Percentiles rank a stretch among this genome's conserved stretches.
phyloP scores from a whole-genome alignment of 345 rosid species.

The Dipteronia sinensis region DNA sequence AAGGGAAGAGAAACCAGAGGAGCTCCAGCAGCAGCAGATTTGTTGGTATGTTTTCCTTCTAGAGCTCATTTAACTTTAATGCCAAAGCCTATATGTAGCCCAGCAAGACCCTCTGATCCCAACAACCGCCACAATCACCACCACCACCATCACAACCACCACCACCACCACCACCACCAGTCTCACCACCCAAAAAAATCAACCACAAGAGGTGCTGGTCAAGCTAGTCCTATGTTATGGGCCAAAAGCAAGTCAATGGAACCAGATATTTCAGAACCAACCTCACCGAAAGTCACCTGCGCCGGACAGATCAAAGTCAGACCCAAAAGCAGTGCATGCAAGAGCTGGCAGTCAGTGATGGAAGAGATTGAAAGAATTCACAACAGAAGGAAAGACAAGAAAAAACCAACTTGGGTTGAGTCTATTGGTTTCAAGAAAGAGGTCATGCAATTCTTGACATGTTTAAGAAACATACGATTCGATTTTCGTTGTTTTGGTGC shows the following conservation, averaged over 20 bases:
- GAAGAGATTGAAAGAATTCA: constrained; percentile 69
- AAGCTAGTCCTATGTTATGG: constrained; percentile 69
- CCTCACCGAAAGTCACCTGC: constrained; percentile 89
- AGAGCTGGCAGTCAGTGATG: constrained; percentile 84
- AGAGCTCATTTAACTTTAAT: constrained; percentile 64
- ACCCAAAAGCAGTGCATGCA: constrained; percentile 55
- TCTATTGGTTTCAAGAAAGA: constrained; percentile 76
- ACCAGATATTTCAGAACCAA: constrained; percentile 62
- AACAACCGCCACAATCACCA: constrained; percentile 41
- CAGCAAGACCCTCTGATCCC: constrained; percentile 57
- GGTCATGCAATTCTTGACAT: constrained; percentile 65
- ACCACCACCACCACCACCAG: constrained; percentile 29
- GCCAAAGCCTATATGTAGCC: constrained; percentile 76
- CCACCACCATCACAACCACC: constrained; percentile 42
- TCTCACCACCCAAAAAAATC: constrained; percentile 42
- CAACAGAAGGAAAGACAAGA: constrained; percentile 39
- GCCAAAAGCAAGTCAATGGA: constrained; percentile 59
- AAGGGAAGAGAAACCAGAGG: constrained; percentile 66
- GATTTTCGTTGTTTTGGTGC: constrained; percentile 74
- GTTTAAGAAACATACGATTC: constrained; percentile 53
- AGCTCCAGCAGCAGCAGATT: constrained; percentile 71
- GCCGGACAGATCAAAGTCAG: constrained; percentile 95
- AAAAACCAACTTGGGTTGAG: constrained; percentile 45
- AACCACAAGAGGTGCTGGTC: constrained; percentile 26
- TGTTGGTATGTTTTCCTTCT: constrained; percentile 84